Conservation (phyloP, 1,284 basidiomycete genomes). For the Leccinum solheimii region DNA sequence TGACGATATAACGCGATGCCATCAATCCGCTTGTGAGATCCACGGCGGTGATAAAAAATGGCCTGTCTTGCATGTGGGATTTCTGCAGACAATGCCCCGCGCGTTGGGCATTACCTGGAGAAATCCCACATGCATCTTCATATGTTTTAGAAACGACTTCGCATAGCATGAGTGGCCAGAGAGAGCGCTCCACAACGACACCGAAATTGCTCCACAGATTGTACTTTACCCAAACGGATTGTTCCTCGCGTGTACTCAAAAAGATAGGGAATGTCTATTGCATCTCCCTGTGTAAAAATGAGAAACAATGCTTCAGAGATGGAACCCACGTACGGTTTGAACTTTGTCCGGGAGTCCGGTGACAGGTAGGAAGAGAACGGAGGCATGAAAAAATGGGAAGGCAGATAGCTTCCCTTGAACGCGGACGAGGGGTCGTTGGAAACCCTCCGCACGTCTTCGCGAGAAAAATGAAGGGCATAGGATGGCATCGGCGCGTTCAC, state of each 20-base stretch:
- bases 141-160: not conserved
- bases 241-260: not conserved
- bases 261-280: not conserved
- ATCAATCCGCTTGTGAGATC: not conserved
- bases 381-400: not conserved
- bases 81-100: not conserved
- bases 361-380: not conserved
- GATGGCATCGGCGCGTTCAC: not conserved
- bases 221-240: not conserved
- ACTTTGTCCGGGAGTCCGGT: not conserved
- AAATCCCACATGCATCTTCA: not conserved
- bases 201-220: not conserved
- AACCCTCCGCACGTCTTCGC: not conserved
- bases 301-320: not conserved
- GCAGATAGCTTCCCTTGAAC: not conserved
- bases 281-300: not conserved
- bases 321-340: not conserved
- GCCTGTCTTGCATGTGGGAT: not conserved
- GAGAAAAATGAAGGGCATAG: not conserved
- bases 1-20: not conserved
- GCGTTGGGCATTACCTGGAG: too few species aligned
- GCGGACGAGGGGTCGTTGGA: not conserved
- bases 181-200: not conserved
- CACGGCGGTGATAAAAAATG: not conserved
- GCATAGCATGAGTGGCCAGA: too few species aligned